Evolutionary conservation across 2,329 filamentous ascomycete genomes (phyloP), one percentile per base, ranked within the genome.

Genomic region (Colletotrichum siamense): DNA sequence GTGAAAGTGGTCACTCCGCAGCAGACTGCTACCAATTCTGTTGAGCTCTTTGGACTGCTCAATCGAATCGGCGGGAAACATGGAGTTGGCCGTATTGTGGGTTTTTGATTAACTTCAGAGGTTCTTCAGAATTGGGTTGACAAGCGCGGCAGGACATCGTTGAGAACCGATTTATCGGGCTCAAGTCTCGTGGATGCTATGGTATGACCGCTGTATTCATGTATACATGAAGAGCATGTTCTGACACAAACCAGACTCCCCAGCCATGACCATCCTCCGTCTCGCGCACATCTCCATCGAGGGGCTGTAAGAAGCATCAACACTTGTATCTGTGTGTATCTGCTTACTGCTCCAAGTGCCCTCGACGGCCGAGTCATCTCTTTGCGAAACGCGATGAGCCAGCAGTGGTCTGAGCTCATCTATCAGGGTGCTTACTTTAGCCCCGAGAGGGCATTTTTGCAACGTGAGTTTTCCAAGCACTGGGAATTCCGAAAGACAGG

Each of bases 41-140:
- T 94, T 52, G 91, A 94, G 80, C 86, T 95, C 69, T 95, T 95
- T 87, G 86, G 90, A 68, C 87, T 89, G 28, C 88, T 91, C 78
- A 94, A 94, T 85, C 85, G 89, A 76, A 91, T 95, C 79, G 94
- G 89, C 64, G 88, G 89, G 81, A 89, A 87, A 76, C 87, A 94
- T 84, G 94, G 93, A 80, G 88, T 95, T 77, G 93, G 93, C 77
- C 88, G 94, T 80, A 92, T 95, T 77, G 94, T 94, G 82, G 93
- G 71, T 59, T 10, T 4, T 12, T 44, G 24, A 3, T 24, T 3
- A 10, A 12, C 15, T 34, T 0, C 36, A 18, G 2, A 0, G 44
- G 44, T 1, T 49, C 0, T 16, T 0, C 6, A 9, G 22, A 0
- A 0, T 24, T 10, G 6, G 1, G 5, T 30, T 49, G 12, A 57